Evolutionary conservation across 345 rosid species (phyloP).

Genomic region (Syzygium grande): DNA sequence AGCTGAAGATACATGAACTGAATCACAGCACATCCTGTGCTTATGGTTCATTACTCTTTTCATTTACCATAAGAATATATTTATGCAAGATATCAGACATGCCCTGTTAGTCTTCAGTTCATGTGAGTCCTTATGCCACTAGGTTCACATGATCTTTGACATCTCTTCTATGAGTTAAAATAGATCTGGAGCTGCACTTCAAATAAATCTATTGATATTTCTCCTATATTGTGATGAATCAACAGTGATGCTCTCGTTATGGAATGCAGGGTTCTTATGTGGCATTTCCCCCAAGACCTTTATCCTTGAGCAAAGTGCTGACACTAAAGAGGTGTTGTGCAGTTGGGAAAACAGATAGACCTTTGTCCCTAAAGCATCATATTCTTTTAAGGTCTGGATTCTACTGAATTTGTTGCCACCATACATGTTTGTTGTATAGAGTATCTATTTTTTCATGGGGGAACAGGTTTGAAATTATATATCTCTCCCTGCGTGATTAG

Average conservation of each 20-base stretch:
- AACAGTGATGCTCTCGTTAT: neutral
- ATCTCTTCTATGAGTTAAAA: neutral
- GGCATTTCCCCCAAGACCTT: slow-evolving; percentile 40
- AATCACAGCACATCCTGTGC: neutral
- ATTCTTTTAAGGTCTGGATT: neutral
- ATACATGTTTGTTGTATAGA: neutral
- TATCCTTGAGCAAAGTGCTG: slow-evolving; percentile 56
- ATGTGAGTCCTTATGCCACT: neutral
- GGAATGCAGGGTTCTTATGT: slow-evolving; percentile 60
- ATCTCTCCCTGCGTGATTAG: neutral
- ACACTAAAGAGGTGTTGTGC: slow-evolving; percentile 30
- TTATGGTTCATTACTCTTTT: neutral
- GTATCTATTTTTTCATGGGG: neutral
- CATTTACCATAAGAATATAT: neutral
- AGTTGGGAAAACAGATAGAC: slow-evolving; percentile 37
- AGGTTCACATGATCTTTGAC: neutral
- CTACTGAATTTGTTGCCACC: neutral
- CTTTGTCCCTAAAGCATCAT: slow-evolving; percentile 6
- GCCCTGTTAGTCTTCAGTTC: neutral
- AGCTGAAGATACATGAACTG: neutral
- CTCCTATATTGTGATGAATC: neutral
- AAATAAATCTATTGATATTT: neutral
- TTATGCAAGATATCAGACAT: neutral
- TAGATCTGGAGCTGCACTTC: neutral
- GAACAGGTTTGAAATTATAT: neutral